Evolutionary conservation across 2,329 filamentous ascomycete species (phyloP), one percentile per base, ranked within the genome.

Genomic region (Microcera coccophila): DNA sequence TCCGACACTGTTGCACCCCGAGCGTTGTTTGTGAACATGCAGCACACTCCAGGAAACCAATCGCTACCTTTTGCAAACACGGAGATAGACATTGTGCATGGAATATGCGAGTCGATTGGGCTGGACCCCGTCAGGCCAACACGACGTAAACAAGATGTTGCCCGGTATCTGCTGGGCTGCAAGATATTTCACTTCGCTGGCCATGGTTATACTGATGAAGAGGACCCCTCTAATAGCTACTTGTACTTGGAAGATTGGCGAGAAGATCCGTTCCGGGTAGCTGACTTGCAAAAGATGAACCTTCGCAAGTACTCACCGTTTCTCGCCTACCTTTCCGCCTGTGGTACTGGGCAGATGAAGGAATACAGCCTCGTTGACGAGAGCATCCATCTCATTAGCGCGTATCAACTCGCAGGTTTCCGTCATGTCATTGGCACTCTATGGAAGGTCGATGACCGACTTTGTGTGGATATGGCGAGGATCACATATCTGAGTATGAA

Each of bases 101-200:
- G 16, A 3, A 7, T 59, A 2, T 55, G 41, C 15, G 2, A 18
- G 11, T 38, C 39, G n/a, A 39, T 43, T 18, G 10, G 14, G 4
- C 2, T 47, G 4, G 19, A 29, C 1, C 8, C 14, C 5, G 19
- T 39, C 3, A n/a, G 39, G 42, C 44, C 48, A 10, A 32, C 9
- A 12, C 40, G 3, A 2, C 21, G 21, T 7, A 58, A 52, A 21
- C 33, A 45, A 8, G 54, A 63, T 2, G 43, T 68, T 1, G 2
- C 66, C 1, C 9, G 15, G 1, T 29, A 44, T 3, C 41, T 70
- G 3, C 34, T 19, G 3, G 35, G 20, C 1, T 65, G 61, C 49
- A 48, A 54, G 10, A 61, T 71, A 4, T 67, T 70, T 42, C 68
- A 72, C 45, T 73, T 73, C 39, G 68, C 69, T 2, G 64, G 69